Base-by-base conservation (phyloP, 2,329 filamentous ascomycete species). In the Metarhizium anisopliae region DNA sequence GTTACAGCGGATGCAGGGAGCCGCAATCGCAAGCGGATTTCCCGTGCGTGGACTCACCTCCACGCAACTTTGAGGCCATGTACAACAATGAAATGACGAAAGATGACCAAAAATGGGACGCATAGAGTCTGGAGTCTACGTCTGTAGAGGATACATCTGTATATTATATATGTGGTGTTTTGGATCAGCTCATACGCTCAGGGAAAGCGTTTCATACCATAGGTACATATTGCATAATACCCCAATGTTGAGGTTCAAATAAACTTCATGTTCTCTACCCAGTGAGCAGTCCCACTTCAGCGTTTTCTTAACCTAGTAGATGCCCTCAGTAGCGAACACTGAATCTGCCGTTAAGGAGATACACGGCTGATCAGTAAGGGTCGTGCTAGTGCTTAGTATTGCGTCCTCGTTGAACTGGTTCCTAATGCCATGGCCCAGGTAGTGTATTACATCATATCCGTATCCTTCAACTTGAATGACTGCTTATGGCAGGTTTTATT, bases 171-270 rank as follows among this genome's bases (percentile, higher is more conserved):
- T 30, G 18, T 49, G 13, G 6, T 6, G 7, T 14, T 16, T 30
- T 30, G 45, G 25, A 13, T 49, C 10, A 49, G 45, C 4, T 18
- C 30, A 49, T 11, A 49, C 25, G 45, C 45, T 49, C 45, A 4
- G 10, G 6, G 30, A 10, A 30, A 49, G 45, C 45, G 10, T 55
- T 20, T 29, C 20, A 16, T 14, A 50, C 53, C 45, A 50, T 29
- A 54, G 45, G 32, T 47, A 53, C 51, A 30, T 47, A n/a, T 30
- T 51, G 54, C 55, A 58, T 56, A 54, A 60, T 60, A 59, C 58
- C 58, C 56, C 53, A 8, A 53, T 55, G 2, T 58, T 56, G 73
- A 36, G 82, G 81, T 47, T 82, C 71, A 70, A 80, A 84, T 2
- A 82, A 74, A 53, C 76, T 64, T 55, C 77, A 77, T 55, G 66